Base-by-base conservation (phyloP, 208 protist genomes). In the Trypanosoma caninum region DNA sequence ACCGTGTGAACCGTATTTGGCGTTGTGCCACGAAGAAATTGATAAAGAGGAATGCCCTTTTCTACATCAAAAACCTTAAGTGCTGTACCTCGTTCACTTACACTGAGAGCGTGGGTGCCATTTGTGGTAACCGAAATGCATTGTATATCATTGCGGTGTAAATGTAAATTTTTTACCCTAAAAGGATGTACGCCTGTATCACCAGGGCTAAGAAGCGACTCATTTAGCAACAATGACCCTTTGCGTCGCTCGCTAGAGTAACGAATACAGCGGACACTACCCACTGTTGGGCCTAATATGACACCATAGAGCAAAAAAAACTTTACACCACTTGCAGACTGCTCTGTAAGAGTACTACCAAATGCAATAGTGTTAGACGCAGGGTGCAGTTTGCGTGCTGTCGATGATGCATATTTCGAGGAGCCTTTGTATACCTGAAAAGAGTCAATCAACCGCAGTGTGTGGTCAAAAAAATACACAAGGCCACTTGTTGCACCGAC, bases 101-200 rank as follows among this genome's bases (percentile, higher is more conserved):
- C 82, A 7, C 78, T 82, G 42, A 90, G 73, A 8, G 72, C 83
- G 41, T 61, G 73, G 20, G 51, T 63, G 25, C 83, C 83, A 47
- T 90, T 80, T 10, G 71, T 38, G 8, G 74, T 81, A 59, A 87
- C 78, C 31, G 80, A 65, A 55, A 90, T 78, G 30, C 72, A 72
- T 41, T 78, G 74, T 30, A 90, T 62, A 3, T 76, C 62, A 34
- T 76, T 59, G 10, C 38, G 45, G 27, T 74, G 65, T 25, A 73
- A 7, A 41, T 73, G 57, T 16, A 71, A 38, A 22, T 54, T 25
- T 5, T 58, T 64, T 20, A 38, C 50, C 22, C 20, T 55, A 0
- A 64, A 30, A 16, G 57, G 48, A 20, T 33, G 18, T 23, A 22
- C 11, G 14, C 14, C 20, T 1, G 11, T 33, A 18, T 59, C 41